These are phyloP conservation scores for Hypoxylon sp. DNA, from an alignment of 2,329 filamentous ascomycete species.

Conservation along the genomic window DNA sequence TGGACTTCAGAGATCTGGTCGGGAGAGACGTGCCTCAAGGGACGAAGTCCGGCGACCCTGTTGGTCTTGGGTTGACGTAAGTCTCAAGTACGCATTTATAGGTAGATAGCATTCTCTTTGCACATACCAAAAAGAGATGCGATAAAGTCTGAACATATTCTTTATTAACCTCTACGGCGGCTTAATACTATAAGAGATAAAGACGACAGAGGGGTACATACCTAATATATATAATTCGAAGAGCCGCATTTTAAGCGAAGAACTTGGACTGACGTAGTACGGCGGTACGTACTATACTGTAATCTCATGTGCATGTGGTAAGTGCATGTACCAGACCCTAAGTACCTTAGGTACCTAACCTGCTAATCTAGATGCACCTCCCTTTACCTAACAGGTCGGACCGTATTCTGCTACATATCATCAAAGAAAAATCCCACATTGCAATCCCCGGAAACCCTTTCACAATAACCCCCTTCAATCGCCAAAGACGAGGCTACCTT, in stretches of 20 bases:
- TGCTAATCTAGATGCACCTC: neutral
- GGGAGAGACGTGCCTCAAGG: slow-evolving; percentile 66
- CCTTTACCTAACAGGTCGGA: slow-evolving; percentile 21
- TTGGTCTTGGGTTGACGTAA: slow-evolving; percentile 60
- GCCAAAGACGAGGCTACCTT: slow-evolving; percentile 14
- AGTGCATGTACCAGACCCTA: neutral
- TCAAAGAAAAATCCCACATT: slow-evolving; percentile 31
- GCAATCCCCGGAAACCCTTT: slow-evolving; percentile 24
- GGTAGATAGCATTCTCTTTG: slow-evolving; percentile 5
- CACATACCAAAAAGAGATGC: neutral
- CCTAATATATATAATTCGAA: slow-evolving; percentile 3
- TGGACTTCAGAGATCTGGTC: slow-evolving; percentile 90
- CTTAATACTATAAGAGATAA: neutral
- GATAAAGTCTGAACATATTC: neutral
- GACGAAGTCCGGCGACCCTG: slow-evolving; percentile 52
- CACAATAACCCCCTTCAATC: slow-evolving; percentile 15
- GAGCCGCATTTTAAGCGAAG: slow-evolving; percentile 41
- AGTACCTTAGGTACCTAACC: neutral
- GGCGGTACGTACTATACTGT: slow-evolving; percentile 18
- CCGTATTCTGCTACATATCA: slow-evolving; percentile 20
- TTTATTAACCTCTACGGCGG: neutral
- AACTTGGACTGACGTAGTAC: slow-evolving; percentile 29
- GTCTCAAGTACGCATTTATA: slow-evolving; percentile 44
- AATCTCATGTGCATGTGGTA: neutral
- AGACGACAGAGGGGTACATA: slow-evolving; percentile 2